These are phyloP conservation scores for Thermoascus crustaceus DNA, from an alignment of 2,329 filamentous ascomycete species.

Conservation along the genomic window DNA sequence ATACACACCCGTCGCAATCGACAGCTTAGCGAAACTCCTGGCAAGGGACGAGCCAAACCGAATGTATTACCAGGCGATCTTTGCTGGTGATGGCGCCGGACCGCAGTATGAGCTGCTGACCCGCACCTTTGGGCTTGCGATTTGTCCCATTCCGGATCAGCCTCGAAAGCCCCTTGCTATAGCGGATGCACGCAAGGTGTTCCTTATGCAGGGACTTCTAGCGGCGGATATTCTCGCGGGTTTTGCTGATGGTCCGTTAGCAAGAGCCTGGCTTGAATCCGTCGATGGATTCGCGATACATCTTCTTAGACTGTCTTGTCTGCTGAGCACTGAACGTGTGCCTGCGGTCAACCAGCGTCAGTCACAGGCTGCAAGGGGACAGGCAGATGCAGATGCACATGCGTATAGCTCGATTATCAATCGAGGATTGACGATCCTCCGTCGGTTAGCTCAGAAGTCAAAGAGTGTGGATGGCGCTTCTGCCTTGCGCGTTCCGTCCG, in stretches of 20 bases:
- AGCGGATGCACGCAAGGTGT: constrained; percentile 76
- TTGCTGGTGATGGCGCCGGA: constrained; percentile 60
- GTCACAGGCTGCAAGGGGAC: constrained; percentile 22
- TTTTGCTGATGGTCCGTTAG: constrained; percentile 64
- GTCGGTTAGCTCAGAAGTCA: constrained; percentile 59
- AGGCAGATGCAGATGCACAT: constrained; percentile 34
- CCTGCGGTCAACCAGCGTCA: constrained; percentile 28
- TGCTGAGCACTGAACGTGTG: constrained; percentile 59
- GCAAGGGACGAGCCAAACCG: constrained; percentile 91
- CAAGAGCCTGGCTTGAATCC: constrained; percentile 72
- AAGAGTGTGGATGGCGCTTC: constrained; percentile 47
- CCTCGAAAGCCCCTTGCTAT: constrained; percentile 55
- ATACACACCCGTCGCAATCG: constrained; percentile 82
- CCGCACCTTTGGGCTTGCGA: constrained; percentile 74
- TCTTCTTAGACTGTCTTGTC: constrained; percentile 65
- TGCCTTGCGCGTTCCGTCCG: constrained; percentile 46
- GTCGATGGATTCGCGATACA: constrained; percentile 77
- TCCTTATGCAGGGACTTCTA: constrained; percentile 84
- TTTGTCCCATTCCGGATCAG: constrained; percentile 73
- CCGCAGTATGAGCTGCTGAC: constrained; percentile 74
- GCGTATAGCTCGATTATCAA: constrained; percentile 51
- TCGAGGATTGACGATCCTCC: constrained; percentile 60
- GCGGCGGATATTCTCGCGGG: constrained; percentile 81
- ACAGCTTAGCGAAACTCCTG: constrained; percentile 82
- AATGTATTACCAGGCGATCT: constrained; percentile 72